Evolutionary conservation across 2,329 filamentous ascomycete genomes (phyloP), one percentile per base, ranked within the genome.

Genomic region (Claviceps sorghi): DNA sequence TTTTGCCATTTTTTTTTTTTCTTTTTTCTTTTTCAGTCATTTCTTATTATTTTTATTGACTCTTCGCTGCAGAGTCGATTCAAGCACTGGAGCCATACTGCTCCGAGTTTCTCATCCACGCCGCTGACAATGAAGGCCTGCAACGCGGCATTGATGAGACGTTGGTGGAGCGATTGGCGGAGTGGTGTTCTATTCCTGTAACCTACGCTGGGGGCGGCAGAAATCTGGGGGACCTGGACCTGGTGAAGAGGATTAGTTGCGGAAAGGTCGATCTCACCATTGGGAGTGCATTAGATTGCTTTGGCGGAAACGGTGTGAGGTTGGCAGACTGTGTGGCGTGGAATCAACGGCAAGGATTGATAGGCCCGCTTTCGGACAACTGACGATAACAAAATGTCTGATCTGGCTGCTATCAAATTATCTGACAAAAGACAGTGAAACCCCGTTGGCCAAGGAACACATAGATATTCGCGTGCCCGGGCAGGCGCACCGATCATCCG

Each of bases 151-250:
- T 98, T 57, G 93, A 98, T 61, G 84, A 93, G 65, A 77, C 84
- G 58, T 76, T 98, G 13, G 88, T 98, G 9, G 69, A 75, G 58
- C 80, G 76, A 58, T 72, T 98, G 50, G 82, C 88, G 1, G 72
- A 83, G 58, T 97, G 93, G 89, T 95, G 88, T 65, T 82, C 74
- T 41, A 91, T 95, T 59, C 93, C 93, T 2, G 86, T 97, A 17
- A 98, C 93, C 1, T 98, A 98, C 70, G 93, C 93, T 6, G 93
- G 93, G 26, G 93, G 93, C n/a, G 93, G 88, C 42, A 79, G 88
- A 52, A 83, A 81, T 61, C 70, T 97, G 40, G 77, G 83, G 47
- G 93, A 98, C 63, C 70, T 98, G 30, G 86, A 93, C 54, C 75
- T 81, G 38, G 93, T 98, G 10, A 85, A 88, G 70, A 69, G 69